phyloP scores from a whole-genome alignment of 1,139 yeast genomes.

The Taiozyma sp. region DNA sequence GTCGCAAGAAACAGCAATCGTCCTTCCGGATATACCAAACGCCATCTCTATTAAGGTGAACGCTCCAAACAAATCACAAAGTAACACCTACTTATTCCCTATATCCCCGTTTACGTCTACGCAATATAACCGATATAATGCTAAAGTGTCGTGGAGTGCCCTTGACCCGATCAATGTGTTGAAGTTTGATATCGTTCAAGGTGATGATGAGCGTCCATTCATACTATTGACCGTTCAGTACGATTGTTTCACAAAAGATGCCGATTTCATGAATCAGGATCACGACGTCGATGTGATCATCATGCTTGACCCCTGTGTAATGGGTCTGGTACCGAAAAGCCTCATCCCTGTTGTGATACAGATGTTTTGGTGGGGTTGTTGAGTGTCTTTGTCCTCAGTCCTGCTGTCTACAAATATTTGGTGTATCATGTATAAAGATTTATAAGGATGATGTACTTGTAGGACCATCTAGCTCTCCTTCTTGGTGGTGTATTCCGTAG shows the following conservation, averaged over 20 bases:
- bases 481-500: neutral
- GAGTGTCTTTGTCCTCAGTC: neutral
- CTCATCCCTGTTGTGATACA: neutral
- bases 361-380: neutral
- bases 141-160: conserved; percentile 23
- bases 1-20: neutral
- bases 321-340: conserved; percentile 10
- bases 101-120: neutral
- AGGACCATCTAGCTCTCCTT: neutral
- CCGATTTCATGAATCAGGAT: conserved; percentile 7
- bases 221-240: conserved; percentile 9
- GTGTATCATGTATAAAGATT: neutral
- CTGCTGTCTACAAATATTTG: neutral
- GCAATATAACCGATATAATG: conserved; percentile 15
- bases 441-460: neutral
- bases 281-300: conserved; percentile 2
- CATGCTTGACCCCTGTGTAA: conserved; percentile 6
- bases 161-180: conserved; percentile 15
- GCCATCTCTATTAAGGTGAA: conserved; percentile 4
- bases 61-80: neutral
- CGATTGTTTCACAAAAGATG: conserved; percentile 14
- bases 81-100: neutral
- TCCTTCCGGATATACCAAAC: conserved; percentile 1
- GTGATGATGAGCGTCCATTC: neutral
- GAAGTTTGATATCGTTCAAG: conserved; percentile 7